phyloP scores from a whole-genome alignment of 2,329 filamentous ascomycete species.

The Colletotrichum graminicola region DNA sequence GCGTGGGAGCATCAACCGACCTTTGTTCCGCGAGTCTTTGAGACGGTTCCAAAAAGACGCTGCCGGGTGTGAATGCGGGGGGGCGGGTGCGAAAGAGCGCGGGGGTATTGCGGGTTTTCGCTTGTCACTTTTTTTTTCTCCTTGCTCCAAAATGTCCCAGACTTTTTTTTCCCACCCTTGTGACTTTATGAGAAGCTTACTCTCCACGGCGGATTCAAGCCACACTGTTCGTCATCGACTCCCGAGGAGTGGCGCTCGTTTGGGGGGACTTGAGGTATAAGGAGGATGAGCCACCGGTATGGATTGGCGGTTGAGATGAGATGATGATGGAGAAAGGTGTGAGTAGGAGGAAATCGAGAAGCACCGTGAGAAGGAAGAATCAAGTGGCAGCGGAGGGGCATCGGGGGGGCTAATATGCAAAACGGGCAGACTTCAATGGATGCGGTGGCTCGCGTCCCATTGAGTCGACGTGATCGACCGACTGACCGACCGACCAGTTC shows the following conservation, averaged over 20 bases:
- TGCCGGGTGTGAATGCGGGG: slow-evolving; percentile 35
- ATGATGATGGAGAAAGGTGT: slow-evolving; percentile 2
- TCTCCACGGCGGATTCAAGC: slow-evolving; percentile 27
- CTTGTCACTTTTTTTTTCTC: slow-evolving; percentile 17
- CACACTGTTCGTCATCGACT: slow-evolving; percentile 41
- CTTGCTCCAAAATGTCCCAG: background rate
- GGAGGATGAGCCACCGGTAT: slow-evolving; percentile 8
- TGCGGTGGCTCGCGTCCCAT: slow-evolving; percentile 5
- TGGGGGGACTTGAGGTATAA: background rate
- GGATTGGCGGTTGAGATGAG: slow-evolving; percentile 3
- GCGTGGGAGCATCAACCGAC: slow-evolving; percentile 40
- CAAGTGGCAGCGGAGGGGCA: slow-evolving; percentile 28
- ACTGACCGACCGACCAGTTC: slow-evolving; percentile 20
- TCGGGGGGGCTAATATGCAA: slow-evolving; percentile 40
- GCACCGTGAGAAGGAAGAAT: slow-evolving; percentile 4
- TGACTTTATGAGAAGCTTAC: slow-evolving; percentile 13
- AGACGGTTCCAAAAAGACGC: slow-evolving; percentile 23
- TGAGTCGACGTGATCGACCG: slow-evolving; percentile 34
- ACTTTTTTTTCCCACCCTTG: slow-evolving; percentile 22
- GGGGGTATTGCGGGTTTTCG: slow-evolving; percentile 16
- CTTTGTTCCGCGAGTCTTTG: slow-evolving; percentile 25
- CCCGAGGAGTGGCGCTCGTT: slow-evolving; percentile 22
- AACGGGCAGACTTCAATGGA: slow-evolving; percentile 25
- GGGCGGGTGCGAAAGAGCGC: slow-evolving; percentile 35
- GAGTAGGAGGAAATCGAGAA: slow-evolving; percentile 23